phyloP scores from a whole-genome alignment of 192 early-diverging fungal genomes.

The Podila horticola region DNA sequence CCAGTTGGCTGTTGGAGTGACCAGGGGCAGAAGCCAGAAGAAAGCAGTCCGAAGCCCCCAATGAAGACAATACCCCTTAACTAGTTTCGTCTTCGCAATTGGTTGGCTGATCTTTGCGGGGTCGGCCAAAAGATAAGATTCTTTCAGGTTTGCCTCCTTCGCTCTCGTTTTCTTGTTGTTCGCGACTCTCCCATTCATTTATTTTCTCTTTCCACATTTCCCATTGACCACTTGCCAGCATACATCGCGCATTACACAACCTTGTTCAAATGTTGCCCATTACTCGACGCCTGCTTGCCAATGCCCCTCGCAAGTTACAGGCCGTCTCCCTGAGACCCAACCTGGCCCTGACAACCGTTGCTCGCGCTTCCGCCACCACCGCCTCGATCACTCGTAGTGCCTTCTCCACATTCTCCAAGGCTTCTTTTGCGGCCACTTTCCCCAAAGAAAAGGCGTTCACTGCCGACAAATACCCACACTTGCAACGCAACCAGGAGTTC shows the following conservation, averaged over 20 bases:
- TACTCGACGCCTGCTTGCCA: conserved; percentile 13
- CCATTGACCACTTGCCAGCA: not conserved
- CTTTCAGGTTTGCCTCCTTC: not conserved
- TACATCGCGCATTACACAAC: not conserved
- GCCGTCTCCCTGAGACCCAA: not conserved
- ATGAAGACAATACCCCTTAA: not conserved
- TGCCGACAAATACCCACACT: conserved; percentile 60
- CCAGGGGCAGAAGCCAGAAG: too few relatives aligned
- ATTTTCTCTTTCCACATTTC: not conserved
- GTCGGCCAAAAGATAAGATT: not conserved
- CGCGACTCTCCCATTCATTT: not conserved
- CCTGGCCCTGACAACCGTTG: not conserved
- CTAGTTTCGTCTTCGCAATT: not conserved
- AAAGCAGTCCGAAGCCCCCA: not conserved
- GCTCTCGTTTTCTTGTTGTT: conserved; percentile 1
- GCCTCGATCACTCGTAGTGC: not conserved
- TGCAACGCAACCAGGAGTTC: conserved; percentile 54
- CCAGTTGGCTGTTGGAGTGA: too few relatives aligned
- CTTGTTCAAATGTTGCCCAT: not conserved
- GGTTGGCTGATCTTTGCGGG: conserved; percentile 1
- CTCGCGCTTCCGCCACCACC: not conserved
- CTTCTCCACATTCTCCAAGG: conserved; percentile 22
- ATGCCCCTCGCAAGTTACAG: conserved; percentile 2
- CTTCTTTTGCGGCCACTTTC: conserved; percentile 14
- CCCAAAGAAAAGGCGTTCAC: conserved; percentile 36